Percentiles rank a stretch among this genome's conserved stretches.
Conservation (phyloP, 1,284 basidiomycete species). For the Singerocomus inundabilis region DNA sequence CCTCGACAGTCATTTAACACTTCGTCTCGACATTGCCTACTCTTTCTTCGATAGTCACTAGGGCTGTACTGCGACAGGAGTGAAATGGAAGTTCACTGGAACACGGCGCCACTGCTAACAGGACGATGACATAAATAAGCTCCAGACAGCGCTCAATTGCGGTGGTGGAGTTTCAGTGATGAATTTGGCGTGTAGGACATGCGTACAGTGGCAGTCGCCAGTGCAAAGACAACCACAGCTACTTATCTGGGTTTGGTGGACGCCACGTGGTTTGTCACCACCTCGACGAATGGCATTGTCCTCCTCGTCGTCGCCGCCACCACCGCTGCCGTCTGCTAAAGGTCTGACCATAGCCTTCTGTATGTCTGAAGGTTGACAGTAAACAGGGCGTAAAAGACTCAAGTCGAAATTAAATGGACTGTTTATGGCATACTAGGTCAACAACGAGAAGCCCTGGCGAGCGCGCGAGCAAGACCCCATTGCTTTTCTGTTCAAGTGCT, state of each 20-base stretch:
- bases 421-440: not conserved
- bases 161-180: slow-evolving; percentile 11
- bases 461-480: slow-evolving; percentile 8
- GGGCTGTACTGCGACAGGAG: not conserved
- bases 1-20: not conserved
- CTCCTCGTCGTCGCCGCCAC: not conserved
- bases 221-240: slow-evolving; percentile 5
- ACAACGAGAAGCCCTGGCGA: not conserved
- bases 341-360: not conserved
- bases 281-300: not conserved
- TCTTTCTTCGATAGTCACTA: not conserved
- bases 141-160: not conserved
- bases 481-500: slow-evolving; percentile 11
- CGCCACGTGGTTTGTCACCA: not conserved
- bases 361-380: too few relatives aligned
- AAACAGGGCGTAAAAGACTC: not conserved
- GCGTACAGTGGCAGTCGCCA: slow-evolving; percentile 1
- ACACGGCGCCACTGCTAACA: slow-evolving; percentile 6
- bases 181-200: slow-evolving; percentile 13
- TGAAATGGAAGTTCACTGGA: slow-evolving; percentile 7
- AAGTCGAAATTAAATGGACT: slow-evolving; percentile 1
- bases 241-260: not conserved
- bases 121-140: not conserved
- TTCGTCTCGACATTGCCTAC: slow-evolving; percentile 9
- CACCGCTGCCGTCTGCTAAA: too few relatives aligned